phyloP scores from a whole-genome alignment of 192 early-diverging fungal species.

The Backusella tarrabulga region DNA sequence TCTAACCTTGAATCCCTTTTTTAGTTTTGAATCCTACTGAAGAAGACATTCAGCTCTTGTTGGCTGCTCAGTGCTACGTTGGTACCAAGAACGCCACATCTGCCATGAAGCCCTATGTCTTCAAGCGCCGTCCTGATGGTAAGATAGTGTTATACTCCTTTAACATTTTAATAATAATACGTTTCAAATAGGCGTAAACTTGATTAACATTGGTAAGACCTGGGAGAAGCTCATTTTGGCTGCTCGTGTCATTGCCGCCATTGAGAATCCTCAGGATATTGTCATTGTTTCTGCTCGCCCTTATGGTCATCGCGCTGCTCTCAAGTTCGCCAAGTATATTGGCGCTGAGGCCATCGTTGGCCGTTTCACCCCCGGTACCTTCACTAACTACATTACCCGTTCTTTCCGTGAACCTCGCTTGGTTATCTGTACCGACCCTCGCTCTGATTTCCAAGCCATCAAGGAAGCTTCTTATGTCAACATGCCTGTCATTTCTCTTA shows the following conservation, averaged over 20 bases:
- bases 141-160: background rate
- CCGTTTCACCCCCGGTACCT: constrained; percentile 99
- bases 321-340: constrained; percentile 98
- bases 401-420: constrained; percentile 99
- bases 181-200: constrained; percentile 70
- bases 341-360: constrained; percentile 98
- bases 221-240: constrained; percentile 99
- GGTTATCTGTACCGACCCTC: constrained; percentile 96
- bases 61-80: constrained; percentile 95
- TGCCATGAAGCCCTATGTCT: constrained; percentile 94
- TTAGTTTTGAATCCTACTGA: constrained; percentile 73
- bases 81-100: constrained; percentile 95
- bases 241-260: constrained; percentile 96
- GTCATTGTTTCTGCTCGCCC: constrained; percentile 94
- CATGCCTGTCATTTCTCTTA: constrained; percentile 99
- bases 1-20: background rate
- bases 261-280: constrained; percentile 98
- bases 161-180: background rate
- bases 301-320: constrained; percentile 96
- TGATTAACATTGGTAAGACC: constrained; percentile 99
- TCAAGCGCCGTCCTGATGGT: constrained; percentile 94
- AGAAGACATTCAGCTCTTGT: constrained; percentile 89
- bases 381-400: constrained; percentile 99
- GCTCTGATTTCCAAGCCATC: constrained; percentile 98
- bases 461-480: constrained; percentile 99